Evolutionary conservation across 2,329 filamentous ascomycete genomes (phyloP).

Genomic region (Fusarium incarnatum): DNA sequence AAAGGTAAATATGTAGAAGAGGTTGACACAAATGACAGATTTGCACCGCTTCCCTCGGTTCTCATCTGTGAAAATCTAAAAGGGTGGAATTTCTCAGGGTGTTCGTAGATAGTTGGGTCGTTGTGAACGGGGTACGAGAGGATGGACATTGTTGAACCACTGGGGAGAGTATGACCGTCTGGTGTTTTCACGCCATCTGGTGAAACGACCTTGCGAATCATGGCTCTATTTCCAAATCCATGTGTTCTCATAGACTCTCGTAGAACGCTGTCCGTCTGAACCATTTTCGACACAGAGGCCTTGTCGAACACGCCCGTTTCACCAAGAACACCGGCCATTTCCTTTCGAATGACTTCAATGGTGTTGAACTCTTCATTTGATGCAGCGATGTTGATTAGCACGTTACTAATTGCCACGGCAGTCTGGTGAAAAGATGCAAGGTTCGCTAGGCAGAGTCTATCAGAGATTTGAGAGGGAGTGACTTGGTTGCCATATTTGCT

Average conservation of each 20-base stretch:
- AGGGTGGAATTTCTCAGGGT: slow-evolving; percentile 54
- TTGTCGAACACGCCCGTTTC: slow-evolving; percentile 52
- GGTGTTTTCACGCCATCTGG: slow-evolving; percentile 48
- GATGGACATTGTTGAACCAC: slow-evolving; percentile 51
- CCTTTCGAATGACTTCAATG: slow-evolving; percentile 51
- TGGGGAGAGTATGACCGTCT: slow-evolving; percentile 49
- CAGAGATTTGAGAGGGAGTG: slow-evolving; percentile 45
- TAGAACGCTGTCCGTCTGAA: slow-evolving; percentile 54
- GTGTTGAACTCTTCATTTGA: slow-evolving; percentile 54
- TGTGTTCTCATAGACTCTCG: slow-evolving; percentile 58
- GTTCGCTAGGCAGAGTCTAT: slow-evolving; percentile 44
- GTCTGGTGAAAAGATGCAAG: slow-evolving; percentile 57
- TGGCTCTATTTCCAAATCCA: slow-evolving; percentile 46
- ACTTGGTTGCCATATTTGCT: slow-evolving; percentile 36
- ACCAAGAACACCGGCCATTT: slow-evolving; percentile 49
- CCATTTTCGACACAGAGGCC: slow-evolving; percentile 52
- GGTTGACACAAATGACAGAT: slow-evolving; percentile 28
- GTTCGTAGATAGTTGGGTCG: slow-evolving; percentile 48
- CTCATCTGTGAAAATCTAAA: slow-evolving; percentile 56
- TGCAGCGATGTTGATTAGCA: slow-evolving; percentile 53
- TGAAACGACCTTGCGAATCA: slow-evolving; percentile 46
- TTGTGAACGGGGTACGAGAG: slow-evolving; percentile 48
- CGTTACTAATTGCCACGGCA: slow-evolving; percentile 54
- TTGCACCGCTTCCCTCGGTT: slow-evolving; percentile 20
- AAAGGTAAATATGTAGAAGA: slow-evolving; percentile 48